These are phyloP conservation scores for Zopfochytrium polystomum DNA, from an alignment of 371 early-diverging fungal species.

Conservation along the genomic window DNA sequence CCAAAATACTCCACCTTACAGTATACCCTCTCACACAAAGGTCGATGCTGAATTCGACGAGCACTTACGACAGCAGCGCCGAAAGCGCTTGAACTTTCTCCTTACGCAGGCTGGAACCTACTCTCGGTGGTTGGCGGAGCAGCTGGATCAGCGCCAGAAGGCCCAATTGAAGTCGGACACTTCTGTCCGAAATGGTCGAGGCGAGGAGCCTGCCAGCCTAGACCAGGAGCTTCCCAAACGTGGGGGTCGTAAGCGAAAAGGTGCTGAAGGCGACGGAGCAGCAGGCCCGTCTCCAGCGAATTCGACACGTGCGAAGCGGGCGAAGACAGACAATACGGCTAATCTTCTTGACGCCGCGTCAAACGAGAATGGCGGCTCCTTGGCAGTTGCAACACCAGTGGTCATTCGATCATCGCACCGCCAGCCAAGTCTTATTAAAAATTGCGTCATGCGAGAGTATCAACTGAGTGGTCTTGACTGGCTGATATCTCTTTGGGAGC, in stretches of 20 bases:
- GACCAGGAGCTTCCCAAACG: too few relatives aligned
- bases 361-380: not conserved
- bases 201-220: too few relatives aligned
- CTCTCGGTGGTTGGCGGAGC: slow-evolving; percentile 71
- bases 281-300: slow-evolving; percentile 34
- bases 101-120: slow-evolving; percentile 80
- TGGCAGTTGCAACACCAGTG: too few relatives aligned
- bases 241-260: too few relatives aligned
- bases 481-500: slow-evolving; percentile 95
- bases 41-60: slow-evolving; percentile 43
- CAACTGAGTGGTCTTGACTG: slow-evolving; percentile 98
- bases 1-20: too few relatives aligned
- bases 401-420: too few relatives aligned
- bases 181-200: too few relatives aligned
- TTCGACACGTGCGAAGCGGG: slow-evolving; percentile 26
- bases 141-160: slow-evolving; percentile 74
- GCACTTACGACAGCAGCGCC: slow-evolving; percentile 61
- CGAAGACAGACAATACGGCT: slow-evolving; percentile 8
- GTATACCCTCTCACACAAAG: too few relatives aligned
- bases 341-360: not conserved
- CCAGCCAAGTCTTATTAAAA: slow-evolving; percentile 77
- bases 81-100: slow-evolving; percentile 75
- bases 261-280: not conserved
- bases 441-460: slow-evolving; percentile 86
- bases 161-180: too few relatives aligned